phyloP scores from a whole-genome alignment of 2,329 filamentous ascomycete species.

The Capronia coronata region DNA sequence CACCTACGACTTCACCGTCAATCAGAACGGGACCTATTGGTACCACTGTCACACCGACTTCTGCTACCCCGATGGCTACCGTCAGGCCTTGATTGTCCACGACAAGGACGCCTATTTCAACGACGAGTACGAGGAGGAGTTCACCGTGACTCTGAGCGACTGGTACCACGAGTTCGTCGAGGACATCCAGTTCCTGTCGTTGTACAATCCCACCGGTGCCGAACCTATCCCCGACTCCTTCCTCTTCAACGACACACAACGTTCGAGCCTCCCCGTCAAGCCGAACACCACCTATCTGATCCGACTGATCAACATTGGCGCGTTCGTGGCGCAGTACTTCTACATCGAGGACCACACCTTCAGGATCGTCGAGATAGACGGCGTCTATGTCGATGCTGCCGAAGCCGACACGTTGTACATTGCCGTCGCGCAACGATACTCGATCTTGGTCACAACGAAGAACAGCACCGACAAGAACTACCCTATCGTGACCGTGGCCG shows the following conservation, averaged over 20 bases:
- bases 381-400: constrained; percentile 34
- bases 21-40: constrained; percentile 53
- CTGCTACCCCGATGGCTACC: constrained; percentile 62
- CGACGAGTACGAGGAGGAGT: constrained; percentile 53
- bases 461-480: constrained; percentile 55
- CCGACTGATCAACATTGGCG: constrained; percentile 66
- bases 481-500: constrained; percentile 49
- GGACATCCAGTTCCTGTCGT: constrained; percentile 44
- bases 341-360: constrained; percentile 40
- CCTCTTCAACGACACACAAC: constrained; percentile 62
- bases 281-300: constrained; percentile 68
- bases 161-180: constrained; percentile 62
- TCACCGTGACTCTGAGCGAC: constrained; percentile 63
- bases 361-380: constrained; percentile 36
- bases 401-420: constrained; percentile 58
- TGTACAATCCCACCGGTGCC: constrained; percentile 51
- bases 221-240: constrained; percentile 62
- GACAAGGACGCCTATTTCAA: constrained; percentile 49
- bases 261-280: constrained; percentile 52
- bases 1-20: constrained; percentile 60
- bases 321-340: constrained; percentile 54
- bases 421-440: constrained; percentile 55
- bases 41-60: constrained; percentile 62
- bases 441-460: constrained; percentile 46
- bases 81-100: constrained; percentile 60